Percentiles rank a stretch among this genome's conserved stretches.
phyloP scores from a whole-genome alignment of 192 early-diverging fungal species.

The Linnemannia elongata region DNA sequence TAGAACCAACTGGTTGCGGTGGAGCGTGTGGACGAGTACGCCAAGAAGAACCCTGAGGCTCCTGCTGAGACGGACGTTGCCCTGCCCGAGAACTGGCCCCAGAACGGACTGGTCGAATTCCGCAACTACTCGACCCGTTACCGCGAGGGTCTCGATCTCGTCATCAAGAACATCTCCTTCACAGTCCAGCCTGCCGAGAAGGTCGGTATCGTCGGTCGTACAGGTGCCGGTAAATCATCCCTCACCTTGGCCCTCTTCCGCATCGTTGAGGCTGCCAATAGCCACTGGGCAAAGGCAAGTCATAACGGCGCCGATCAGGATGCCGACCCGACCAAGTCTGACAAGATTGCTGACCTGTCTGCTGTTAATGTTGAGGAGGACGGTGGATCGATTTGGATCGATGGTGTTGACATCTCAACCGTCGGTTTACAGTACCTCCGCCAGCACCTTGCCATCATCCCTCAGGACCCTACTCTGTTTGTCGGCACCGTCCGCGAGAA shows the following conservation, averaged over 20 bases:
- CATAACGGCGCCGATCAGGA: slow-evolving; percentile 40
- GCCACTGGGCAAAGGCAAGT: slow-evolving; percentile 66
- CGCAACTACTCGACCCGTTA: slow-evolving; percentile 86
- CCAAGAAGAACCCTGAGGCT: slow-evolving; percentile 84
- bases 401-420: slow-evolving; percentile 73
- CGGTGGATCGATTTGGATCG: slow-evolving; percentile 66
- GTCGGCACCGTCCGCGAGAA: slow-evolving; percentile 71
- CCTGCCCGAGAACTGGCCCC: slow-evolving; percentile 80
- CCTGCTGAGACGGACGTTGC: slow-evolving; percentile 72
- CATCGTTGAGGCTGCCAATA: slow-evolving; percentile 62
- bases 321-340: slow-evolving; percentile 19
- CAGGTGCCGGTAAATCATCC: slow-evolving; percentile 66
- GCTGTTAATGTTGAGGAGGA: slow-evolving; percentile 18
- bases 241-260: slow-evolving; percentile 68
- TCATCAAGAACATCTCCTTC: slow-evolving; percentile 79
- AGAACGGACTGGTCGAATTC: slow-evolving; percentile 81
- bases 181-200: slow-evolving; percentile 64
- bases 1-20: slow-evolving; percentile 85
- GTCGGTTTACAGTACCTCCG: slow-evolving; percentile 72
- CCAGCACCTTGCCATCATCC: slow-evolving; percentile 80
- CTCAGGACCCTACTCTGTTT: slow-evolving; percentile 83
- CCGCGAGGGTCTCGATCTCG: slow-evolving; percentile 82
- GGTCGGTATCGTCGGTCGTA: slow-evolving; percentile 82
- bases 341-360: slow-evolving; percentile 18
- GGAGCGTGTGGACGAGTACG: slow-evolving; percentile 87